These are phyloP conservation scores for Pharnaceum exiguum DNA, from an alignment of 148 eudicot species.

Conservation along the genomic window DNA sequence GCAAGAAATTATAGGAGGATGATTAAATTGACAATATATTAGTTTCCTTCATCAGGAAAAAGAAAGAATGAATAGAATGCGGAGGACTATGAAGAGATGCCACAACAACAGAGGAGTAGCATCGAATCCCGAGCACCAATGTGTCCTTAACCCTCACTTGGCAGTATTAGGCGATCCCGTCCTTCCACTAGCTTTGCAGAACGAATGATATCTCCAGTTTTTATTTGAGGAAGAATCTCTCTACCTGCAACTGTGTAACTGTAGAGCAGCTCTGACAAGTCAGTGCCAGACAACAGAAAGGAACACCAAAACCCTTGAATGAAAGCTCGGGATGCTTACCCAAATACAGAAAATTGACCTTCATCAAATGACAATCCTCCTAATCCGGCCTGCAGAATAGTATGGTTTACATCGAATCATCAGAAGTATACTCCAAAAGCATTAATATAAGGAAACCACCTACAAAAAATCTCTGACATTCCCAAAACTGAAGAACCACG, in stretches of 20 bases:
- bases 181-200: slow-evolving; percentile 88
- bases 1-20: no score
- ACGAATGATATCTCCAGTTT: slow-evolving; percentile 74
- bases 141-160: slow-evolving; percentile 35
- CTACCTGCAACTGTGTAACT: slow-evolving; percentile 78
- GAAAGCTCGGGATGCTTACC: slow-evolving; percentile 47
- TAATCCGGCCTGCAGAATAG: slow-evolving; percentile 66
- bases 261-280: not conserved
- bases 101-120: not conserved
- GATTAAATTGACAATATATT: not conserved
- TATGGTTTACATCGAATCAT: not conserved
- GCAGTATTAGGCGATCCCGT: slow-evolving; percentile 75
- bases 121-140: not conserved
- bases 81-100: not conserved
- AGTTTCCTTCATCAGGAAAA: not conserved
- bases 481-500: not conserved
- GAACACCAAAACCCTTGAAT: not conserved
- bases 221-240: slow-evolving; percentile 74
- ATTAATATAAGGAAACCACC: not conserved
- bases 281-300: not conserved
- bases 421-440: not conserved
- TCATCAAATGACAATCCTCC: slow-evolving; percentile 97
- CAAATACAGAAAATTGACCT: slow-evolving; percentile 96
- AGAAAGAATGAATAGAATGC: slow-evolving; percentile 9
- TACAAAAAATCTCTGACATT: not conserved